A percentile compares a stretch with the other conserved stretches of the same genome.
Evolutionary conservation across 345 rosid genomes (phyloP).

Genomic region (Lepidium sativum): DNA sequence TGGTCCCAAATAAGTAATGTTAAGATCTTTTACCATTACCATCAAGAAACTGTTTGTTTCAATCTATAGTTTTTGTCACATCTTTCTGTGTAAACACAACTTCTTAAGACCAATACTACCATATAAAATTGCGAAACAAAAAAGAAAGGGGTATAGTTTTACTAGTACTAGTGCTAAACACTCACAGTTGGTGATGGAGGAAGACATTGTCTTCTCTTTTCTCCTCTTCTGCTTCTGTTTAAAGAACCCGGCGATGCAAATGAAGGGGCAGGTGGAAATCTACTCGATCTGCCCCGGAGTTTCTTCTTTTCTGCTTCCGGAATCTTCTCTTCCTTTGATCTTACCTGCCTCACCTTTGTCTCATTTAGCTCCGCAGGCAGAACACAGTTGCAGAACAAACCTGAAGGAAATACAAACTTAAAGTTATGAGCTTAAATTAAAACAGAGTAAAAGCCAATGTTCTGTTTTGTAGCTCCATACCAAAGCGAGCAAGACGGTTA

Average conservation of each 20-base stretch:
- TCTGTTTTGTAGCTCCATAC: slow-evolving; percentile 33
- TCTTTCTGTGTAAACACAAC: slow-evolving; percentile 1
- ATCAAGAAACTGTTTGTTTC: slow-evolving; percentile 7
- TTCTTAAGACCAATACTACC: slow-evolving; percentile 10
- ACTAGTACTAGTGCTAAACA: slow-evolving; percentile 23
- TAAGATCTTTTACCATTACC: slow-evolving; percentile 1
- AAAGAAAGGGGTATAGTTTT: neutral
- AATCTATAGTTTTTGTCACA: neutral
- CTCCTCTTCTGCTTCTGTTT: slow-evolving; percentile 47
- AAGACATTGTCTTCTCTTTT: slow-evolving; percentile 47
- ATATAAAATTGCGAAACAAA: neutral
- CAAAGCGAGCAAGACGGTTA: slow-evolving; percentile 96
- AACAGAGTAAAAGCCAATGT: neutral
- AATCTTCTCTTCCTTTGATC: slow-evolving; percentile 34
- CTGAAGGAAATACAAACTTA: slow-evolving; percentile 26
- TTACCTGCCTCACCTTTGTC: slow-evolving; percentile 54
- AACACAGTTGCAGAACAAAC: slow-evolving; percentile 88
- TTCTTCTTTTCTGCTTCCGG: slow-evolving; percentile 67
- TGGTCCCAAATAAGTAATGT: neutral
- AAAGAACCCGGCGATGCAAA: slow-evolving; percentile 50
- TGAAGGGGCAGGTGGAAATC: slow-evolving; percentile 37
- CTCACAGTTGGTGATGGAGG: slow-evolving; percentile 52
- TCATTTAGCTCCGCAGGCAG: slow-evolving; percentile 73
- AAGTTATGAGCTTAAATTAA: neutral
- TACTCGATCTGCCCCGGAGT: slow-evolving; percentile 50